phyloP scores from a whole-genome alignment of 495 filamentous ascomycete genomes.

The Astrocystis sublimbata region DNA sequence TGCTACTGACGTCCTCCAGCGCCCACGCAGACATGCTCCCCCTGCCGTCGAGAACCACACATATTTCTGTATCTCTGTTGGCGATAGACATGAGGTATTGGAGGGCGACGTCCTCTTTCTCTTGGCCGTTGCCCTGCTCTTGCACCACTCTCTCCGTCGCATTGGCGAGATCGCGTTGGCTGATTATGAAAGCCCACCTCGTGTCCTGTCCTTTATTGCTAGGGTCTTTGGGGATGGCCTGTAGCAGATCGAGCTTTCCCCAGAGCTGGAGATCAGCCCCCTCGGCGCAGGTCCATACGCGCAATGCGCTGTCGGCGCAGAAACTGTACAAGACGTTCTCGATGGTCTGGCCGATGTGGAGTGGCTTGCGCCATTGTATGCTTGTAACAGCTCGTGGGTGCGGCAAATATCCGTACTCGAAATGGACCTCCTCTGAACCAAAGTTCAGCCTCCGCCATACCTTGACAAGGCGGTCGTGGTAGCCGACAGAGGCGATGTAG shows the following conservation, averaged over 20 bases:
- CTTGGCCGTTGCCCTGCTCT: slow-evolving; percentile 51
- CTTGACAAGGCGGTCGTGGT: slow-evolving; percentile 82
- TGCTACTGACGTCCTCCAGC: slow-evolving; percentile 83
- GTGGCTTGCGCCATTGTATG: slow-evolving; percentile 81
- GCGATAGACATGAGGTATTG: slow-evolving; percentile 86
- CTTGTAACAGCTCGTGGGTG: slow-evolving; percentile 79
- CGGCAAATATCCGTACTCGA: slow-evolving; percentile 86
- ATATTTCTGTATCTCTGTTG: slow-evolving; percentile 82
- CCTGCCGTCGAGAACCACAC: slow-evolving; percentile 77
- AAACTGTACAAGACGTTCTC: slow-evolving; percentile 94
- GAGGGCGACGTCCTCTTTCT: slow-evolving; percentile 67
- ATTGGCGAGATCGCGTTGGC: slow-evolving; percentile 74
- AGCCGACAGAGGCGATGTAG: slow-evolving; percentile 79
- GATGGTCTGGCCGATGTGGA: slow-evolving; percentile 71
- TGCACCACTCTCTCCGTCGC: slow-evolving; percentile 78
- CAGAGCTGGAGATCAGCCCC: slow-evolving; percentile 76
- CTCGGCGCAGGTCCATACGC: slow-evolving; percentile 82
- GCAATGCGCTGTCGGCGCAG: slow-evolving; percentile 77
- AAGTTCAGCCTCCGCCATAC: slow-evolving; percentile 90
- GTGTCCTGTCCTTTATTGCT: slow-evolving; percentile 48
- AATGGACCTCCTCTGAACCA: slow-evolving; percentile 77
- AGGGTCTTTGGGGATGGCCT: slow-evolving; percentile 60
- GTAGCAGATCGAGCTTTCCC: slow-evolving; percentile 76
- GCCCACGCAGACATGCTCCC: slow-evolving; percentile 96
- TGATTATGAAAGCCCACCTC: slow-evolving; percentile 80